Base-by-base conservation (phyloP, 768 basidiomycete species). In the Lentinula guzmanii region DNA sequence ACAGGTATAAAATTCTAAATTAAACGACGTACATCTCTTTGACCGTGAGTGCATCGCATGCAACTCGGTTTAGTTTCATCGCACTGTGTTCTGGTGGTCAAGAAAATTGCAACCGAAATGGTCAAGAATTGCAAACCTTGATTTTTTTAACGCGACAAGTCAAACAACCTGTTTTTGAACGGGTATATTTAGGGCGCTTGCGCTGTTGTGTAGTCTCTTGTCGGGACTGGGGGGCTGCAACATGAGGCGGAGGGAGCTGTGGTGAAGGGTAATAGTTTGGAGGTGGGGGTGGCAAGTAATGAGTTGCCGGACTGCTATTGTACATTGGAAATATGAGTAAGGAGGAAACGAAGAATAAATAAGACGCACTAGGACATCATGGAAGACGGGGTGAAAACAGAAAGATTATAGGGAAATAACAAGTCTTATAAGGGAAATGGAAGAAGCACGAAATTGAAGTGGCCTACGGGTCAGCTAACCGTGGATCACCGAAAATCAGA, bases 71-170 rank as follows among this genome's bases (percentile, higher is more conserved):
- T 91, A 11, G 83, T 82, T 75, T 98, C 95, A 71, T 95, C 95
- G 73, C 95, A 98, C 90, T 93, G 65, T 15, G 60, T 52, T 61
- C 56, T 43, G 43, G 61, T 50, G 58, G 57, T 58, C 61, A 51
- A 61, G 5, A 39, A 45, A 43, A 33, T 35, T 39, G 37, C 37
- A 39, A 45, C 8, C 41, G 50, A 46, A n/a, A 43, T 51, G 2
- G 60, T n/a, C 45, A 52, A 51, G 59, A 59, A 21, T 13, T 13
- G 70, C 81, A 58, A 64, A 91, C 91, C 84, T 97, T 97, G 69
- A 98, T 93, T 81, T 96, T 92, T 81, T 95, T 95, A 64, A 86
- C 84, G 67, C 95, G 84, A 81, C 95, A 98, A 46, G 92, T 95
- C 70, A 96, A 76, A 71, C 95, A 98, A 24, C 95, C 95, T 1